Evolutionary conservation across 1,139 yeast genomes (phyloP).

Genomic region (Suhomyces maxii): DNA sequence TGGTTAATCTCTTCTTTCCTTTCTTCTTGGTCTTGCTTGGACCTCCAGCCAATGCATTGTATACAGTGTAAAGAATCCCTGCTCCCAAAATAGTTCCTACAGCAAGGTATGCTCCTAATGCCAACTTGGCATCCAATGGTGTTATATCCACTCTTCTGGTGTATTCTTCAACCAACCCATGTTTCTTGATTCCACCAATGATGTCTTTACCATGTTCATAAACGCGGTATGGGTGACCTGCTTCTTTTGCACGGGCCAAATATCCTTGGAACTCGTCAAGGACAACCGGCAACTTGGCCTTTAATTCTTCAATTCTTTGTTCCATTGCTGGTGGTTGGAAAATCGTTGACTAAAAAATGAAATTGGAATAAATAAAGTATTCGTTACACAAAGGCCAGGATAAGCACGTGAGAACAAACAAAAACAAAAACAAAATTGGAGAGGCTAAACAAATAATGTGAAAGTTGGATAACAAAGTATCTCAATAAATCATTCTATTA

Average conservation of each 20-base stretch:
- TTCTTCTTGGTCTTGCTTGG: constrained; percentile 21
- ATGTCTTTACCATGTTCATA: constrained; percentile 5
- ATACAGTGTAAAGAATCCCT: constrained; percentile 2
- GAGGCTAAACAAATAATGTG: too few relatives aligned
- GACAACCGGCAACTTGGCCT: constrained; percentile 8
- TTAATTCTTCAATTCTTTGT: constrained; percentile 5
- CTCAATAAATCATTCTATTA: too few relatives aligned
- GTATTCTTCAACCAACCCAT: constrained; percentile 8
- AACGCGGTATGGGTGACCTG: constrained; percentile 6
- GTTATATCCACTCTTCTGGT: constrained; percentile 5
- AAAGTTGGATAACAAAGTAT: too few relatives aligned
- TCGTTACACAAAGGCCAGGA: neutral
- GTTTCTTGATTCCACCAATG: constrained; percentile 2
- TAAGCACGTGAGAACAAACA: neutral
- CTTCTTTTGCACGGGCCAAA: constrained; percentile 2
- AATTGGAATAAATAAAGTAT: neutral
- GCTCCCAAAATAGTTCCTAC: constrained; percentile 5
- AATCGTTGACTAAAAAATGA: neutral
- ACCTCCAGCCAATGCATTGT: neutral
- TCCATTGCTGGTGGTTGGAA: constrained; percentile 3
- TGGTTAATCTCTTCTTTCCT: constrained; percentile 40
- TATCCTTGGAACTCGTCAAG: constrained; percentile 7
- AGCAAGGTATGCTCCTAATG: constrained; percentile 6
- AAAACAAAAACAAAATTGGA: too few relatives aligned
- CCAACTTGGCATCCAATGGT: constrained; percentile 7